A percentile compares a stretch with the other conserved stretches of the same genome.
Evolutionary conservation across 164 flowering plant genomes (phyloP).

Genomic region (Malania oleifera): DNA sequence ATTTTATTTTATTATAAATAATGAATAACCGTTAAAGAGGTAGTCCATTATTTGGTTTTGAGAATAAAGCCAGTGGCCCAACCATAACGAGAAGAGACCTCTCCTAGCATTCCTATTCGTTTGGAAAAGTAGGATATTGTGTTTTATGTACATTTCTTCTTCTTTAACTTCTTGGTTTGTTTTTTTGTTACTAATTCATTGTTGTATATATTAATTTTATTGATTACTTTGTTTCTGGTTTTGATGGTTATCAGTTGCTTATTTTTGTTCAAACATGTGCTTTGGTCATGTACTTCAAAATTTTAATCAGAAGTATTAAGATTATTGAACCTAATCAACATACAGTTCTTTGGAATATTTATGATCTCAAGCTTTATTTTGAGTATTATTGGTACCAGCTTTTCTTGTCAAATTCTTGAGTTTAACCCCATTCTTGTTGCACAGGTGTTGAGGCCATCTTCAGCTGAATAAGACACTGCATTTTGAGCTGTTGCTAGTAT

Average conservation of each 20-base stretch:
- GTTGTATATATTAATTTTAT: background rate
- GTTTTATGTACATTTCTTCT: too few relatives aligned
- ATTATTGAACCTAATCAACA: too few relatives aligned
- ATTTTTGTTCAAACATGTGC: background rate
- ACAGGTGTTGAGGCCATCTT: constrained; percentile 2
- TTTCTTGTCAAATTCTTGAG: background rate
- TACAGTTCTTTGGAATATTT: background rate
- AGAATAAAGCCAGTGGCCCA: too few relatives aligned
- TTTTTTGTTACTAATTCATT: background rate
- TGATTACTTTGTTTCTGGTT: background rate
- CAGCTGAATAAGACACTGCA: constrained; percentile 9
- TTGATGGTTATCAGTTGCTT: too few relatives aligned
- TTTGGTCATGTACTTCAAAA: background rate
- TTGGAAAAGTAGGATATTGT: too few relatives aligned
- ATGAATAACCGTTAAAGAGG: too few relatives aligned
- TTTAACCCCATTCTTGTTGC: background rate
- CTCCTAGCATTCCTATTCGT: too few relatives aligned
- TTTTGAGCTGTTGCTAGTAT: constrained; percentile 29
- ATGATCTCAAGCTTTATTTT: background rate
- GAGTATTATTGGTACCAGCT: constrained; percentile 2
- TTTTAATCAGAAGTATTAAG: too few relatives aligned
- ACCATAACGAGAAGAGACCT: too few relatives aligned
- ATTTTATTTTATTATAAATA: too few relatives aligned
- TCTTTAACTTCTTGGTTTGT: too few relatives aligned
- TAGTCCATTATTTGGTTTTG: too few relatives aligned